A percentile compares a stretch with the other conserved stretches of the same genome.
Evolutionary conservation across 352 stramenopile species (phyloP).

Genomic region (Globisporangium megalacanthum): DNA sequence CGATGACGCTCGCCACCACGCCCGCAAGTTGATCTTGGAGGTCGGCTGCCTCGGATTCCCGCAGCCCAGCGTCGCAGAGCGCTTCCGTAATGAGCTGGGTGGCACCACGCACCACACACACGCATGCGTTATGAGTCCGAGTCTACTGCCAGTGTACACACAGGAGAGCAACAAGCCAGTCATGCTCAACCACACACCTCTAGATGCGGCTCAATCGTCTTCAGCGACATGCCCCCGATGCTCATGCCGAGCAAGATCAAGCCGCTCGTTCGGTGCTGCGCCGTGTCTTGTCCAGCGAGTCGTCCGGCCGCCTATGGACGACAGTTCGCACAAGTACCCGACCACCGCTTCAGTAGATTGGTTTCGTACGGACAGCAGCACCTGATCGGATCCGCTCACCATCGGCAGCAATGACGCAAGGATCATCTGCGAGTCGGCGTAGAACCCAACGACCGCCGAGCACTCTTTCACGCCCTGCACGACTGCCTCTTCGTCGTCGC

Average conservation of each 20-base stretch:
- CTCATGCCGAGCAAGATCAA: constrained; percentile 77
- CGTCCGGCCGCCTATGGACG: constrained; percentile 36
- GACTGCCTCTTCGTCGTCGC: constrained; percentile 64
- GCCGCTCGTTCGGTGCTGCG: constrained; percentile 73
- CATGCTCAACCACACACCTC: constrained; percentile 29
- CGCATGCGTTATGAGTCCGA: not conserved
- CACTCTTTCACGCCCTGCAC: constrained; percentile 59
- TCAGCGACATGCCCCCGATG: constrained; percentile 66
- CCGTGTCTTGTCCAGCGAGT: constrained; percentile 66
- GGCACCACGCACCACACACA: not conserved
- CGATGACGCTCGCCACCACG: constrained; percentile 58
- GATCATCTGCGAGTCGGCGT: constrained; percentile 69
- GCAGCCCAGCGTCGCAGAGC: constrained; percentile 59
- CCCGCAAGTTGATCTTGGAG: constrained; percentile 64
- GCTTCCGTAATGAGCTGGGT: constrained; percentile 60
- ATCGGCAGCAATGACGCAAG: constrained; percentile 70
- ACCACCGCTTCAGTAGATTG: not conserved
- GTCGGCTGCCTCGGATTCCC: constrained; percentile 65
- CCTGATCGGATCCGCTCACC: constrained; percentile 10
- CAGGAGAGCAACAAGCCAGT: not conserved
- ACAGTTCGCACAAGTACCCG: not conserved
- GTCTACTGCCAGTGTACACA: too few relatives aligned
- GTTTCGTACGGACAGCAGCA: not conserved
- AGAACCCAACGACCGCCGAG: constrained; percentile 56
- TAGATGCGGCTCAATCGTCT: constrained; percentile 54